A percentile compares a stretch with the other conserved stretches of the same genome.
Conservation (phyloP, 129 eudicot species). For the Cynara cardunculus region DNA sequence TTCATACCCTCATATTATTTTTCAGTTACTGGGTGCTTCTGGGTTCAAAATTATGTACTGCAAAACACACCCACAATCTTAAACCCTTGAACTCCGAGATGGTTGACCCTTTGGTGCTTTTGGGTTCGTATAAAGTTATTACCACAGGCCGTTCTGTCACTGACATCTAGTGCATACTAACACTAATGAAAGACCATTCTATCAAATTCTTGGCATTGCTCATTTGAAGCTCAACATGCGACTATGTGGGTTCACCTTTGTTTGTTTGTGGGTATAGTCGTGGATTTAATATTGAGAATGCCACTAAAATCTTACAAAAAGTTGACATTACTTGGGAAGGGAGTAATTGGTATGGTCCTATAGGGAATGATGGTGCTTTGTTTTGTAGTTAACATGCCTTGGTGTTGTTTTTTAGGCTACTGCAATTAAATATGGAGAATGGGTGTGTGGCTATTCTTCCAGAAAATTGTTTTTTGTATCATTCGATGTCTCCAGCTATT, state of each 20-base stretch:
- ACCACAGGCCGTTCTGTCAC: not conserved
- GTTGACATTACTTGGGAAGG: conserved; percentile 8
- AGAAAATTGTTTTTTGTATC: conserved; percentile 23
- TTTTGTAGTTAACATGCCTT: conserved; percentile 21
- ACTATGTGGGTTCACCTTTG: conserved; percentile 10
- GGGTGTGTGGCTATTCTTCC: conserved; percentile 10
- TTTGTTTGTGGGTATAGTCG: conserved; percentile 15
- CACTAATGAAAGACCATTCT: not conserved
- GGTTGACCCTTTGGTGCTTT: not conserved
- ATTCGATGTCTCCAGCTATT: conserved; percentile 29
- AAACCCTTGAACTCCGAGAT: not conserved
- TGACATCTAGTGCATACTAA: not conserved
- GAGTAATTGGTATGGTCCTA: conserved; percentile 23
- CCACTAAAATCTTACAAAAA: conserved; percentile 5
- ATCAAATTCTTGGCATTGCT: conserved; percentile 1
- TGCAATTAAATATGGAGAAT: conserved; percentile 17
- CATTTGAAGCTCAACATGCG: conserved; percentile 13
- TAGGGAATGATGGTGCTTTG: conserved; percentile 28
- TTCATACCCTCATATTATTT: not conserved
- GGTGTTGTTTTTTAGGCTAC: conserved; percentile 21
- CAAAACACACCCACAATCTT: not conserved
- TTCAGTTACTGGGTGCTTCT: not conserved
- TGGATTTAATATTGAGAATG: not conserved
- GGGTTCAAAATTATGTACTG: not conserved
- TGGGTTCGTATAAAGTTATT: not conserved